Percentiles rank a stretch among this genome's conserved stretches.
Evolutionary conservation across 2,329 filamentous ascomycete species (phyloP).

Genomic region (Neocatenulostroma microsporum): DNA sequence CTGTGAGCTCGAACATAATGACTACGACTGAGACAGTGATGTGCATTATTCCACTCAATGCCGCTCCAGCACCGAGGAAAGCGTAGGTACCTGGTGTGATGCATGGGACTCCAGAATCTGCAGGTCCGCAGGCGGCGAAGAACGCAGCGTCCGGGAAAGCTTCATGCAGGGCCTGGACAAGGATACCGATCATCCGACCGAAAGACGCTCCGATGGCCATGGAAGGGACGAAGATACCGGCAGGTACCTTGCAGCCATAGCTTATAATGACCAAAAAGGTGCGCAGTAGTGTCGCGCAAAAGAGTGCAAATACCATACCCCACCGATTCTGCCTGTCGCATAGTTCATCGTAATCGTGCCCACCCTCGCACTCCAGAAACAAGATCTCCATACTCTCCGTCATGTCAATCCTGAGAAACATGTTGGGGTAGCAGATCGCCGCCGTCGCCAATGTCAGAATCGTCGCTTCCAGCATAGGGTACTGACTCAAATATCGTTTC

Average conservation of each 20-base stretch:
- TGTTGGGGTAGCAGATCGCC: conserved; percentile 89
- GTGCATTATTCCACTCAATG: conserved; percentile 95
- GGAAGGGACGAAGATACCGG: conserved; percentile 94
- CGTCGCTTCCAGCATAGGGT: conserved; percentile 79
- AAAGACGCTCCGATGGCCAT: conserved; percentile 97
- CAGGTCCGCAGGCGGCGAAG: conserved; percentile 79
- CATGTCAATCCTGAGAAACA: conserved; percentile 94
- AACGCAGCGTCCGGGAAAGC: conserved; percentile 73
- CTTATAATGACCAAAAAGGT: conserved; percentile 85
- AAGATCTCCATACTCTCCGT: conserved; percentile 99
- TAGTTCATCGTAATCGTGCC: conserved; percentile 78
- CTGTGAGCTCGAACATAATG: conserved; percentile 98
- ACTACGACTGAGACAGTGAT: conserved; percentile 94
- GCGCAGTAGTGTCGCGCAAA: conserved; percentile 71
- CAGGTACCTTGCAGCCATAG: conserved; percentile 95
- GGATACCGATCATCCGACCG: conserved; percentile 85
- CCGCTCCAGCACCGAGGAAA: conserved; percentile 84
- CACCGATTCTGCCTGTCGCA: conserved; percentile 72
- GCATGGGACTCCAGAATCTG: conserved; percentile 89
- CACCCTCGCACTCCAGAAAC: conserved; percentile 86
- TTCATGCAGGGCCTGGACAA: conserved; percentile 84
- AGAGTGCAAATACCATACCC: conserved; percentile 69
- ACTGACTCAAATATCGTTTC: conserved; percentile 80
- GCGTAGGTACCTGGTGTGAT: conserved; percentile 98
- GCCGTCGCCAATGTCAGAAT: conserved; percentile 76